phyloP scores from a whole-genome alignment of 2,329 filamentous ascomycete species.

The Ascosphaera apis region DNA sequence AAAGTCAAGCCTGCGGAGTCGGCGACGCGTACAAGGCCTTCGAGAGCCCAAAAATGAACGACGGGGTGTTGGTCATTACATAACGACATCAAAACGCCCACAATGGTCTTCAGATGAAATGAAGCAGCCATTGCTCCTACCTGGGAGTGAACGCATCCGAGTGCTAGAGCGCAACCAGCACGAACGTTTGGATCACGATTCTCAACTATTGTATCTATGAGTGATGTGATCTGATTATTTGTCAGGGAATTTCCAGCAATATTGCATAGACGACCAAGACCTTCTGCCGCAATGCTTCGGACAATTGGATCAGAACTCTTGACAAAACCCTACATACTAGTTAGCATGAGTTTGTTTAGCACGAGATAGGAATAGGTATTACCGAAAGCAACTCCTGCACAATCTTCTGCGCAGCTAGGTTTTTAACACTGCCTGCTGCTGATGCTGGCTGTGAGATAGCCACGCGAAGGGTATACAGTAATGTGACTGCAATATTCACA shows the following conservation, averaged over 20 bases:
- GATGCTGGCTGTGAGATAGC: constrained; percentile 59
- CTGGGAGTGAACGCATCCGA: constrained; percentile 83
- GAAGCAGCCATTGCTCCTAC: constrained; percentile 95
- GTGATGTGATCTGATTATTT: constrained; percentile 65
- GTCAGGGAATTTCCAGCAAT: constrained; percentile 73
- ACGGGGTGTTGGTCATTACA: constrained; percentile 87
- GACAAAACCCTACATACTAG: constrained; percentile 36
- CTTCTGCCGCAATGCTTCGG: constrained; percentile 63
- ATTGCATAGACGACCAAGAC: constrained; percentile 65
- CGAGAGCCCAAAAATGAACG: constrained; percentile 90
- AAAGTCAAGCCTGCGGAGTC: constrained; percentile 87
- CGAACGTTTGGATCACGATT: constrained; percentile 85
- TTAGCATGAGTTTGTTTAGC: constrained; percentile 8
- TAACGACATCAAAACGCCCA: constrained; percentile 94
- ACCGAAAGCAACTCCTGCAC: constrained; percentile 53
- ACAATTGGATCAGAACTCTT: constrained; percentile 68
- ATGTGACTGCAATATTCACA: constrained; percentile 66
- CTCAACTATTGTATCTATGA: constrained; percentile 82
- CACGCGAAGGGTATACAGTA: constrained; percentile 62
- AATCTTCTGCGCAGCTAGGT: constrained; percentile 51
- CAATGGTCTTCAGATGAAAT: constrained; percentile 85
- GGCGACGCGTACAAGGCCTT: constrained; percentile 64
- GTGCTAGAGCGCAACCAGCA: constrained; percentile 79
- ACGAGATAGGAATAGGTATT: constrained; percentile 20
- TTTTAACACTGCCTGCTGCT: constrained; percentile 47